A percentile compares a stretch with the other conserved stretches of the same genome.
Evolutionary conservation across 805 yeast species (phyloP).

Genomic region (Cyberlindnera amylophila): DNA sequence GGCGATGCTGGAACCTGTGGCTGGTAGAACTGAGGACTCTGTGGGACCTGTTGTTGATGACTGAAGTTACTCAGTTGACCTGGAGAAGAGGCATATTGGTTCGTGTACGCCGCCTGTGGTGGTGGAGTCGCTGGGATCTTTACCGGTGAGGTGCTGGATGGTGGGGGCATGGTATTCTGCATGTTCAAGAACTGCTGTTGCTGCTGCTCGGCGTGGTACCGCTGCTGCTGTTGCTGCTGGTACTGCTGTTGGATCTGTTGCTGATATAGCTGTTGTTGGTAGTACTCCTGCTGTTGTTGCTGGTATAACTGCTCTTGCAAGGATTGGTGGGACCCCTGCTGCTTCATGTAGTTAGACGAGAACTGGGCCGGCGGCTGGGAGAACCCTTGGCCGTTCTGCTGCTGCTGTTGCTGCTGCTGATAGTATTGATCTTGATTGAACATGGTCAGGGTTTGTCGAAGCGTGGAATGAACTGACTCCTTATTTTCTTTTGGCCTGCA

Average conservation of each 20-base stretch:
- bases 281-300: constrained; percentile 32
- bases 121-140: constrained; percentile 23
- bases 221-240: constrained; percentile 24
- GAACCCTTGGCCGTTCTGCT: constrained; percentile 22
- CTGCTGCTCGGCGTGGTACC: constrained; percentile 26
- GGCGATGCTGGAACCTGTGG: constrained; percentile 33
- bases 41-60: constrained; percentile 24
- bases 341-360: constrained; percentile 34
- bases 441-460: constrained; percentile 9
- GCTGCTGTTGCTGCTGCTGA: constrained; percentile 10
- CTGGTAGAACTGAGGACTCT: constrained; percentile 26
- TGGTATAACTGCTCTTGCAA: constrained; percentile 35
- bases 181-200: constrained; percentile 24
- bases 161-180: constrained; percentile 30
- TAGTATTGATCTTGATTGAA: constrained; percentile 19
- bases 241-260: constrained; percentile 29
- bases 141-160: constrained; percentile 18
- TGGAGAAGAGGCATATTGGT: constrained; percentile 22
- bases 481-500: no score
- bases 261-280: constrained; percentile 30
- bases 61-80: constrained; percentile 22
- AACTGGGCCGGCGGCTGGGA: constrained; percentile 35
- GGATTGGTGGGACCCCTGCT: constrained; percentile 38
- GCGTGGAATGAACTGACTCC: not conserved
- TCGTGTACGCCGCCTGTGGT: constrained; percentile 11